These are phyloP conservation scores for Candida palmyrensis DNA, from an alignment of 805 yeast species.

Conservation along the genomic window DNA sequence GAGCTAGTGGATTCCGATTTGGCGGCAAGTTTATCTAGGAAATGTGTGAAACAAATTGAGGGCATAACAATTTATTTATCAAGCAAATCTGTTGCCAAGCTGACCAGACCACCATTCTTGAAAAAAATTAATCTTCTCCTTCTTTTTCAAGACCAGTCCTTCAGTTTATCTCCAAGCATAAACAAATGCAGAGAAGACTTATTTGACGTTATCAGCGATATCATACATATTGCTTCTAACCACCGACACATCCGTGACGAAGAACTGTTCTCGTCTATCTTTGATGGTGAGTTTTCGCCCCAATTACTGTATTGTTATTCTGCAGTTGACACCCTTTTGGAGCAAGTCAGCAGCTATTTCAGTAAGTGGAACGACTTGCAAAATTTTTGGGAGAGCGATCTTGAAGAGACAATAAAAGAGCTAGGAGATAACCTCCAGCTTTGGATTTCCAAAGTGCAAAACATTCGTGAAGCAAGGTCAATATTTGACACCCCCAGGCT, in stretches of 20 bases:
- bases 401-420: constrained; percentile 22
- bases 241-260: constrained; percentile 6
- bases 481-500: constrained; percentile 49
- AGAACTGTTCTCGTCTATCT: not conserved
- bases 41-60: too few species aligned
- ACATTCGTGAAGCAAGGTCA: constrained; percentile 37
- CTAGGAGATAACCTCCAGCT: constrained; percentile 23
- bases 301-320: constrained; percentile 1
- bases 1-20: constrained; percentile 18
- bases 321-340: constrained; percentile 26
- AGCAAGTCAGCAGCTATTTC: constrained; percentile 31
- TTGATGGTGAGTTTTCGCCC: constrained; percentile 2
- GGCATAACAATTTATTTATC: not conserved
- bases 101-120: not conserved
- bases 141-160: constrained; percentile 27
- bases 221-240: constrained; percentile 14
- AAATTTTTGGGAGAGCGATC: constrained; percentile 48
- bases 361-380: constrained; percentile 53
- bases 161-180: constrained; percentile 38
- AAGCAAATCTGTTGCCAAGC: not conserved
- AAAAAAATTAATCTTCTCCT: too few species aligned
- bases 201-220: constrained; percentile 13
- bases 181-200: constrained; percentile 28
- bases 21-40: too few species aligned
- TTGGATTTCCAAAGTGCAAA: constrained; percentile 48